Evolutionary conservation across 495 filamentous ascomycete genomes (phyloP).

Genomic region (Penicillium manginii): DNA sequence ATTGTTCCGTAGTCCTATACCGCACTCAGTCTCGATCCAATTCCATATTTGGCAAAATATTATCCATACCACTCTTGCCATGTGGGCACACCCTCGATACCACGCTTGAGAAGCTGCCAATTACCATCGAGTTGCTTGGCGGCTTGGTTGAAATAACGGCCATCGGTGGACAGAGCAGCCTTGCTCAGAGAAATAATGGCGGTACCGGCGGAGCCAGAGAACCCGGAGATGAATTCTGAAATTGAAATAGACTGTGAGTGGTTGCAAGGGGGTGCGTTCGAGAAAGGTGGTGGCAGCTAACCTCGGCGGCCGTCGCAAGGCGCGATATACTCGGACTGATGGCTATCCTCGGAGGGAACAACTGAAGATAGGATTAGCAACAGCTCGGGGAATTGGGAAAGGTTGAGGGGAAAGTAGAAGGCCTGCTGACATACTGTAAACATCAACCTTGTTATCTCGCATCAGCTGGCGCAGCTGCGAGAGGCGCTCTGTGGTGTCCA

Average conservation of each 20-base stretch:
- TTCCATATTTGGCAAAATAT: neutral
- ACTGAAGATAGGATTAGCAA: constrained; percentile 58
- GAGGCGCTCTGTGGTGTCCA: constrained; percentile 81
- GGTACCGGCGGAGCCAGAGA: constrained; percentile 93
- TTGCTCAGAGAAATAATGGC: constrained; percentile 86
- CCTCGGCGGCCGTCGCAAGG: constrained; percentile 88
- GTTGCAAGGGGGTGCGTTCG: constrained; percentile 15
- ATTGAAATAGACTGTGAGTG: constrained; percentile 15
- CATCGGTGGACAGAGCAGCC: constrained; percentile 92
- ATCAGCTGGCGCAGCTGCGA: constrained; percentile 80
- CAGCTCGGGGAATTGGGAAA: neutral
- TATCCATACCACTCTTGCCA: constrained; percentile 89
- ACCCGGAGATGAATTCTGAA: constrained; percentile 85
- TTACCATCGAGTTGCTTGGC: constrained; percentile 88
- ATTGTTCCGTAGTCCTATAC: constrained; percentile 73
- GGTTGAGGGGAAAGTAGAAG: no score
- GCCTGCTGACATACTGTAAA: constrained; percentile 74
- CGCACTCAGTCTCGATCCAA: constrained; percentile 23
- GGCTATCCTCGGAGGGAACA: constrained; percentile 95
- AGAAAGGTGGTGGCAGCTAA: constrained; percentile 35
- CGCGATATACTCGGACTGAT: constrained; percentile 97
- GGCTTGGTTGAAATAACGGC: constrained; percentile 98
- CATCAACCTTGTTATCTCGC: constrained; percentile 82
- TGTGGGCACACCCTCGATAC: constrained; percentile 88
- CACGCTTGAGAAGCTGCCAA: constrained; percentile 92